A percentile compares a stretch with the other conserved stretches of the same genome.
These are phyloP conservation scores for Takashimella koratensis DNA, from an alignment of 1,284 basidiomycete genomes.

Conservation along the genomic window DNA sequence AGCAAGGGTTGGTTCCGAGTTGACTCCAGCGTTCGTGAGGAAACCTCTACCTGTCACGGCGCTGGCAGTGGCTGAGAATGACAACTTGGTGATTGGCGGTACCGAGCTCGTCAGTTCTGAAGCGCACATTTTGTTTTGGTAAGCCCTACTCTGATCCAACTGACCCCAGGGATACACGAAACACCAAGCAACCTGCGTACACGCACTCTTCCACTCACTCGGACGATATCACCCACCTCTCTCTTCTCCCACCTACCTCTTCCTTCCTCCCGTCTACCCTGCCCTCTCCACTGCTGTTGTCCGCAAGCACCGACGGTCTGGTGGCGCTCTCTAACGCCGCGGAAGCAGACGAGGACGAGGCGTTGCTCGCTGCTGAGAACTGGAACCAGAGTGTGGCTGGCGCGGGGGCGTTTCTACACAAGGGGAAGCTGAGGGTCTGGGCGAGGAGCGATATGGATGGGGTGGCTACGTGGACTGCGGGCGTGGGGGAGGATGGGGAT, in stretches of 20 bases:
- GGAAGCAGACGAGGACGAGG: conserved; percentile 53
- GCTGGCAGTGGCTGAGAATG: conserved; percentile 35
- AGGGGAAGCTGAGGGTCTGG: conserved; percentile 41
- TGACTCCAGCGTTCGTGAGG: conserved; percentile 36
- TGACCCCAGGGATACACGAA: conserved; percentile 45
- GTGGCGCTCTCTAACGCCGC: conserved; percentile 48
- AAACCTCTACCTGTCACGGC: conserved; percentile 45
- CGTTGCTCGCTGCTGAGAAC: conserved; percentile 47
- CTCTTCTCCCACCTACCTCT: conserved; percentile 46
- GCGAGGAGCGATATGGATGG: conserved; percentile 49
- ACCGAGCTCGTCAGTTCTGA: conserved; percentile 51
- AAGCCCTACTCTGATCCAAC: conserved; percentile 6
- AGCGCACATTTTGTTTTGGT: conserved; percentile 52
- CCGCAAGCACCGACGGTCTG: conserved; percentile 52
- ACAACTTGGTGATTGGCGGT: conserved; percentile 50
- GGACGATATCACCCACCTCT: conserved; percentile 53
- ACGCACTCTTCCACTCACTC: conserved; percentile 52
- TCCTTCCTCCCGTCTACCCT: conserved; percentile 23
- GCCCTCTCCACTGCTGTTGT: conserved; percentile 48
- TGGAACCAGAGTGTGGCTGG: conserved; percentile 47
- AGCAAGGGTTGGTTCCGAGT: conserved; percentile 2
- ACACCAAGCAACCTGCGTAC: conserved; percentile 43
- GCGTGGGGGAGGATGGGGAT: conserved; percentile 31
- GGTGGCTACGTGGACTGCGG: conserved; percentile 40
- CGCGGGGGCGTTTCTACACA: conserved; percentile 26